Percentiles rank a stretch among this genome's conserved stretches.
Conservation (phyloP, 73 alveolate genomes). For the Paramecium octaurelia region DNA sequence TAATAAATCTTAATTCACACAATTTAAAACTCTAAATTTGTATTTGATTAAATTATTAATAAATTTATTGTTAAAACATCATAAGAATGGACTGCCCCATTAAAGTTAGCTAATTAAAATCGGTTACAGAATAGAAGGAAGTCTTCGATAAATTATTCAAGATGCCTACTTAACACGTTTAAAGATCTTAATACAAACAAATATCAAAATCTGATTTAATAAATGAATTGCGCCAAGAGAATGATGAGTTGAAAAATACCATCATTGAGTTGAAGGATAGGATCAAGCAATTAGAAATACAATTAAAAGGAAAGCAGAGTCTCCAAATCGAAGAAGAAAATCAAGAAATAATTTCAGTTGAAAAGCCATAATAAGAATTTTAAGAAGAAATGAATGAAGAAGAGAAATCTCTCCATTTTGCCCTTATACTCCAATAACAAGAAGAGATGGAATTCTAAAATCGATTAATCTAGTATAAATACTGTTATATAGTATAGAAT, state of each 20-base stretch:
- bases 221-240: conserved; percentile 40
- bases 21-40: neutral
- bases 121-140: neutral
- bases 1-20: neutral
- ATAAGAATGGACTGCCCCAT: neutral
- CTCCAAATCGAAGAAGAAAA: neutral
- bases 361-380: neutral
- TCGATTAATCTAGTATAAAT: neutral
- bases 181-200: neutral
- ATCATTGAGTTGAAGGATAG: neutral
- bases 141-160: neutral
- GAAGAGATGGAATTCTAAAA: conserved; percentile 28
- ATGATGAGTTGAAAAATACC: neutral
- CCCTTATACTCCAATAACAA: neutral
- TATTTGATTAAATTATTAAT: neutral
- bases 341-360: neutral
- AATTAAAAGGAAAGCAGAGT: neutral
- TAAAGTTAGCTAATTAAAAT: neutral
- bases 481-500: neutral
- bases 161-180: neutral
- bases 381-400: conserved; percentile 33
- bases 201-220: neutral
- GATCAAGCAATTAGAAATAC: neutral
- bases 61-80: neutral
- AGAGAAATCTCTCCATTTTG: conserved; percentile 1